Evolutionary conservation across 2,329 filamentous ascomycete genomes (phyloP), one percentile per base, ranked within the genome.

Genomic region (Karstenula rhodostoma): DNA sequence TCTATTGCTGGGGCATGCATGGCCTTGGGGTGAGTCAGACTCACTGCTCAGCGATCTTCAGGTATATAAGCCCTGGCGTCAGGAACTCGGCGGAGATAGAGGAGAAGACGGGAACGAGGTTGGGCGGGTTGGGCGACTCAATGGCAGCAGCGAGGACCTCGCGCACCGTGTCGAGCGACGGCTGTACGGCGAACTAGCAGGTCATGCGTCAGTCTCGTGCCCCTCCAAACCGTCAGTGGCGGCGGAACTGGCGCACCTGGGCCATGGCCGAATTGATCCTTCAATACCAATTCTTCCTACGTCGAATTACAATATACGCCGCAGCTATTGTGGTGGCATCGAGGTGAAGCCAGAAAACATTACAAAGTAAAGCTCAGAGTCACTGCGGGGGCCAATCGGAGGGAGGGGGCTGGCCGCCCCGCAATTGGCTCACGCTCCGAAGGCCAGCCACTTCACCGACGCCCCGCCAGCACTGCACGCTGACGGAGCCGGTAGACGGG

Each of bases 1-100:
- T 48, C 25, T 17, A 42, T 17, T 15, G 44, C 48, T 23, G 19
- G 46, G 27, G 17, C 47, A 27, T 60, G 25, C 37, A 23, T 33
- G 46, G 33, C 15, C 15, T 46, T 23, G 10, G 27, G 32, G 72
- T 75, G 68, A 73, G 67, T 76, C 68, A 84, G 60, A 76, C 84
- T 81, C 80, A 90, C 84, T 90, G 89, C 63, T 89, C 86, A 37
- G 92, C 90, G 68, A 97, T 85, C 80, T 97, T 98, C 67, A 99
- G 86, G 79, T 98, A 99, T 69, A 96, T 94, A 64, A 92, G 87
- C n/a, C 93, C 94, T 3, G 95, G 95, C 1, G 94, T 99, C 77
- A 98, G 86, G 68, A 98, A 89, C 79, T 97, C 94, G 70, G 94
- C 94, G 6, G 93, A 89, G 70, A 97, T 93, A 66, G 94, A 92